Evolutionary conservation across 148 eudicot species (phyloP).

Genomic region (Persicaria tinctoria): DNA sequence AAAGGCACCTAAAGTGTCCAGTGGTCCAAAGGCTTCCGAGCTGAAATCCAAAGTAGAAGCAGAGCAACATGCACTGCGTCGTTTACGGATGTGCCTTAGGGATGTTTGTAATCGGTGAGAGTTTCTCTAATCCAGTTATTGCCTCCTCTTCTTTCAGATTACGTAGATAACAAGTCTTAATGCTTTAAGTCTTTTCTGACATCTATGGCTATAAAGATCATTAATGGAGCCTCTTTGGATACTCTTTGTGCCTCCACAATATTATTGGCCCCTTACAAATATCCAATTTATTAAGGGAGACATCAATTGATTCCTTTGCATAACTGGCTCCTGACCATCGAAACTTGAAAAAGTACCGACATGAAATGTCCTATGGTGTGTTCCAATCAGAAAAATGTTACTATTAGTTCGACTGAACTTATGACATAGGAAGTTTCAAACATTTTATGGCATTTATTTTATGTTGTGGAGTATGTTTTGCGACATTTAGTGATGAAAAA

Average conservation of each 20-base stretch:
- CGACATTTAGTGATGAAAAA: not conserved
- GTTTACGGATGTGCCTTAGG: constrained; percentile 96
- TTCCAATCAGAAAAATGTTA: not conserved
- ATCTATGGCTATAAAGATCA: not conserved
- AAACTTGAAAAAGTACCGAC: not conserved
- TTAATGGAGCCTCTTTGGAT: not conserved
- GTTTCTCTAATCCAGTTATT: not conserved
- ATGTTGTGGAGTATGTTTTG: not conserved
- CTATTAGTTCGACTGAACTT: not conserved
- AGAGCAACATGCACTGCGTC: constrained; percentile 92
- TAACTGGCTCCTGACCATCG: not conserved
- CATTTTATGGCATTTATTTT: not conserved
- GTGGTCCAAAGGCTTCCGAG: constrained; percentile 84
- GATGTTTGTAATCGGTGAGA: constrained; percentile 95
- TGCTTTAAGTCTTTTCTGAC: not conserved
- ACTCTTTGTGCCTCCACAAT: not conserved
- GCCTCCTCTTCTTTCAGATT: not conserved
- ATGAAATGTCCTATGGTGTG: too few relatives aligned
- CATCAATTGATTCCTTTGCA: not conserved
- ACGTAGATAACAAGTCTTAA: not conserved
- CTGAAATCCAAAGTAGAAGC: constrained; percentile 91
- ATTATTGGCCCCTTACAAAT: not conserved
- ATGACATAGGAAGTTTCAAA: not conserved
- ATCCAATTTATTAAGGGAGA: not conserved
- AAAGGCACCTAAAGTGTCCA: constrained; percentile 79